Percentiles rank a stretch among this genome's conserved stretches.
phyloP scores from a whole-genome alignment of 768 basidiomycete genomes.

The Cystofilobasidium bisporidii region DNA sequence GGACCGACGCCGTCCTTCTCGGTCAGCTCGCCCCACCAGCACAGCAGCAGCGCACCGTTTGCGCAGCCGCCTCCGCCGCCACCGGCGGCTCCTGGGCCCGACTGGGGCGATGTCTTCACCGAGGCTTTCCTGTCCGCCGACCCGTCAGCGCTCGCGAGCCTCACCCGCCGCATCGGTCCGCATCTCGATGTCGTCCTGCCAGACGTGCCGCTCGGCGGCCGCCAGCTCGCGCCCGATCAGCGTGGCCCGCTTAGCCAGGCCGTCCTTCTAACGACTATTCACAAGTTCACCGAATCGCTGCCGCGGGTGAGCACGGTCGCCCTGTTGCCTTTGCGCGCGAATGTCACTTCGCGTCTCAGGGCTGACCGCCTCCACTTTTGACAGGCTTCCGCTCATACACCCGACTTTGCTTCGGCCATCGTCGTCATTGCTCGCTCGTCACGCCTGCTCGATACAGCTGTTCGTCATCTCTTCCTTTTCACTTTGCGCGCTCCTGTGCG shows the following conservation, averaged over 20 bases:
- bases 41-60: neutral
- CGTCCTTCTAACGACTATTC: slow-evolving; percentile 12
- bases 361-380: too few relatives aligned
- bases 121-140: slow-evolving; percentile 15
- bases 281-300: slow-evolving; percentile 11
- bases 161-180: neutral
- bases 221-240: neutral
- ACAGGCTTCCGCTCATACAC: neutral
- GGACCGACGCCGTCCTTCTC: neutral
- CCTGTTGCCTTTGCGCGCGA: too few relatives aligned
- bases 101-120: slow-evolving; percentile 19
- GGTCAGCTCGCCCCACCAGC: neutral
- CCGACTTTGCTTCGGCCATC: slow-evolving; percentile 14
- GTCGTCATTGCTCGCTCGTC: slow-evolving; percentile 10
- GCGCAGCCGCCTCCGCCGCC: neutral
- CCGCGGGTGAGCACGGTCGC: neutral
- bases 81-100: neutral
- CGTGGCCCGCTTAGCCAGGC: slow-evolving; percentile 16
- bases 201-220: neutral
- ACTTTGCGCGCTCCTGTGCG: too few relatives aligned
- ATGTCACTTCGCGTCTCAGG: too few relatives aligned
- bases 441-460: slow-evolving; percentile 12
- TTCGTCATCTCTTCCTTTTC: neutral
- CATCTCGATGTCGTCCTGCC: slow-evolving; percentile 2
- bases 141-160: slow-evolving; percentile 8